Conservation (phyloP, 768 basidiomycete species). For the Artomyces pyxidatus region DNA sequence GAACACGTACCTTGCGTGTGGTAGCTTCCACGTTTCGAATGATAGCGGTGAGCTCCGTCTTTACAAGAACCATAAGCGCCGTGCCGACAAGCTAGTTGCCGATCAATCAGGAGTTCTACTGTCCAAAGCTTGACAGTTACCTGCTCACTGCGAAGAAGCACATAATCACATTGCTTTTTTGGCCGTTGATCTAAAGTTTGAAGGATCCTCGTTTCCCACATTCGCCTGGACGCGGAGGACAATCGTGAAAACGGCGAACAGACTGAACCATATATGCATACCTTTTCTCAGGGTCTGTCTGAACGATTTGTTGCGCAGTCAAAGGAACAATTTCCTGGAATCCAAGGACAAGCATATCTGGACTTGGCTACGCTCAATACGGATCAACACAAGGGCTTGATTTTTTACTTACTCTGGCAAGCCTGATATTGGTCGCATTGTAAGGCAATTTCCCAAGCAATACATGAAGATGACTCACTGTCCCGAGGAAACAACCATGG, state of each 20-base stretch:
- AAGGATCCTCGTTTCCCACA: conserved; percentile 81
- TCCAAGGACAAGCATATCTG: conserved; percentile 84
- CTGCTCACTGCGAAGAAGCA: conserved; percentile 89
- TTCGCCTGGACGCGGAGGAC: conserved; percentile 38
- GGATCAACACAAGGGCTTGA: background rate
- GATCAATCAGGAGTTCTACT: background rate
- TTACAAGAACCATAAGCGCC: conserved; percentile 79
- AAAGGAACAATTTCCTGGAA: conserved; percentile 98
- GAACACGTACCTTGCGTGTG: conserved; percentile 67
- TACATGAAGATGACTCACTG: conserved; percentile 36
- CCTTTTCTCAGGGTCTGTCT: conserved; percentile 92
- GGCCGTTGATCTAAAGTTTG: conserved; percentile 69
- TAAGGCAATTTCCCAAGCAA: background rate
- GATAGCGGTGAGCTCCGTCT: conserved; percentile 62
- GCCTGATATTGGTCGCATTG: conserved; percentile 15
- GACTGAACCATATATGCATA: conserved; percentile 22
- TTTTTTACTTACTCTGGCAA: conserved; percentile 39
- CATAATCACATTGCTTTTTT: conserved; percentile 63
- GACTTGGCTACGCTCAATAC: conserved; percentile 34
- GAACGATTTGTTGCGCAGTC: conserved; percentile 95
- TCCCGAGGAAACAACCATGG: conserved; percentile 87
- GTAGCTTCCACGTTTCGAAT: conserved; percentile 91
- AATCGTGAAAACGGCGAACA: background rate
- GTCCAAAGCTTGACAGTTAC: conserved; percentile 27
- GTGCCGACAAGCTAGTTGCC: conserved; percentile 80